phyloP scores from a whole-genome alignment of 169 alveolate genomes.

The Plasmodium vivax region DNA sequence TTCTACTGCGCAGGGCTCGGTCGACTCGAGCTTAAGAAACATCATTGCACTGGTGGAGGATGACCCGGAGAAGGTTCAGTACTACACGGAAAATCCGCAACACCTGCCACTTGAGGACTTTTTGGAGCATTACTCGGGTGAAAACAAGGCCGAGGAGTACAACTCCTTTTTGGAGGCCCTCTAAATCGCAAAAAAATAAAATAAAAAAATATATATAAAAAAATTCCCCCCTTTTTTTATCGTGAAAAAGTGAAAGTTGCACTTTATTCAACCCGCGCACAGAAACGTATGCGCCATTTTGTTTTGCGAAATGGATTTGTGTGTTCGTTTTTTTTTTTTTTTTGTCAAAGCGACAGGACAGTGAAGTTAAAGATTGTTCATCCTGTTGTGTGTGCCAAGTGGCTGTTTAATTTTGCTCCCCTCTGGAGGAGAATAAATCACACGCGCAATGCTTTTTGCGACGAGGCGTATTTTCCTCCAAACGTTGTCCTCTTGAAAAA shows the following conservation, averaged over 20 bases:
- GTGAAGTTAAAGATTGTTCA: background rate
- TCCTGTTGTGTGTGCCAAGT: background rate
- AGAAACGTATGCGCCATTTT: background rate
- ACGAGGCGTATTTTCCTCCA: background rate
- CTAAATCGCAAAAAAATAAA: background rate
- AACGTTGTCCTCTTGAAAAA: background rate
- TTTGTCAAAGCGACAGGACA: background rate
- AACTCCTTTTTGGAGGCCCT: conserved; percentile 34
- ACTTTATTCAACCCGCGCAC: background rate
- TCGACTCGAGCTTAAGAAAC: conserved; percentile 52
- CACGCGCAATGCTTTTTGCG: background rate
- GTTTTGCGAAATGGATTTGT: background rate
- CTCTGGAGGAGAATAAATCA: background rate
- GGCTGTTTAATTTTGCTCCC: background rate
- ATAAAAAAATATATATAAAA: background rate
- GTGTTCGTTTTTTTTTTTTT: background rate
- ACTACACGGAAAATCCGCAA: conserved; percentile 64
- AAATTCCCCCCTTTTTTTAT: background rate
- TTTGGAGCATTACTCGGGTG: conserved; percentile 25
- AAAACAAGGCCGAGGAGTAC: conserved; percentile 7
- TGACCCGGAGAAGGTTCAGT: conserved; percentile 34
- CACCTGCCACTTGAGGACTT: conserved; percentile 48
- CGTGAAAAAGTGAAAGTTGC: background rate
- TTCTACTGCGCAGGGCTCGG: conserved; percentile 43
- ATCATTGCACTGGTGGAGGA: conserved; percentile 54